Percentiles rank a stretch among this genome's conserved stretches.
Conservation (phyloP, 169 alveolate species). For the Plasmodium cynomolgi region DNA sequence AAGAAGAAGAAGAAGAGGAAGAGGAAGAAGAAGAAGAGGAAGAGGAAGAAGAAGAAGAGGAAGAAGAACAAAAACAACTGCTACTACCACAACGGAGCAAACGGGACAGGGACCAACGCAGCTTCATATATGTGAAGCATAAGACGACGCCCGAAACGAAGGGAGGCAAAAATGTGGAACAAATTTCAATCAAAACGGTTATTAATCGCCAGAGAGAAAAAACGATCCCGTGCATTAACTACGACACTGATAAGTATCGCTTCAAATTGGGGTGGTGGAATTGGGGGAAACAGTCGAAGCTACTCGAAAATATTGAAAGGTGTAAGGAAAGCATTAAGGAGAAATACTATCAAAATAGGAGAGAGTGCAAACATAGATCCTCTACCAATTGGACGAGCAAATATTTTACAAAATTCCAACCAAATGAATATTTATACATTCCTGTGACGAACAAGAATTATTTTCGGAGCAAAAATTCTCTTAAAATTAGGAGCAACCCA, state of each 20-base stretch:
- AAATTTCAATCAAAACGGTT: constrained; percentile 39
- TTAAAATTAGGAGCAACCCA: constrained; percentile 30
- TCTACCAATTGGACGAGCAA: constrained; percentile 11
- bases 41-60: not conserved
- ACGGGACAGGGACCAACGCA: not conserved
- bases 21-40: not conserved
- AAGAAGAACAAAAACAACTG: no score
- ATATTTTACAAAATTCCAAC: constrained; percentile 37
- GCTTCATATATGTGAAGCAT: not conserved
- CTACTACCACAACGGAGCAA: no score
- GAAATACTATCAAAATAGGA: constrained; percentile 58
- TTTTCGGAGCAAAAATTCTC: constrained; percentile 37
- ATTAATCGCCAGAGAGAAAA: constrained; percentile 9
- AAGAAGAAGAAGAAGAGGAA: not conserved
- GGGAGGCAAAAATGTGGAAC: not conserved
- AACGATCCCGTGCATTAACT: constrained; percentile 44
- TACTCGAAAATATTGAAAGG: constrained; percentile 41
- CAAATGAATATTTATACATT: constrained; percentile 55
- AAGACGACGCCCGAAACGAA: not conserved
- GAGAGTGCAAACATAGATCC: constrained; percentile 28
- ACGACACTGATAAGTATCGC: constrained; percentile 23
- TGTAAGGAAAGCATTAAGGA: constrained; percentile 60
- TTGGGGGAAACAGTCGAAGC: constrained; percentile 19
- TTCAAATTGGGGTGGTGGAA: constrained; percentile 66
- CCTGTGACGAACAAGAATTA: constrained; percentile 50